Conservation (phyloP, 768 basidiomycete species). For the Lactarius pseudohatsudake region DNA sequence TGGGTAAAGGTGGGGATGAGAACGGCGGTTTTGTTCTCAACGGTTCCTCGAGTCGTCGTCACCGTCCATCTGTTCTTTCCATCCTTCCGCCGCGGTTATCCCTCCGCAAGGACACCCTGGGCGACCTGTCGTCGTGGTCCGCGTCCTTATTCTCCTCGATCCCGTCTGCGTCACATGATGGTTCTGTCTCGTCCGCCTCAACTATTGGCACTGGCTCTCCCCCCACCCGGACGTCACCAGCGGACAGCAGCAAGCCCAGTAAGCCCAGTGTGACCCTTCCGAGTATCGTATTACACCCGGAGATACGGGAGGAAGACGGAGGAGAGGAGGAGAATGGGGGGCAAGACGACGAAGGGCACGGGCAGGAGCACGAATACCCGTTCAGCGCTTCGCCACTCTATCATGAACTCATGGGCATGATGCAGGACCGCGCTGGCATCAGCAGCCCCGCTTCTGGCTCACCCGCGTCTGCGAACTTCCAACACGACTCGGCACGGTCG, state of each 20-base stretch:
- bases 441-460: slow-evolving; percentile 7
- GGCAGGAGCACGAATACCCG: slow-evolving; percentile 11
- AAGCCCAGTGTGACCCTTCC: slow-evolving; percentile 20
- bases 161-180: slow-evolving; percentile 16
- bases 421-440: slow-evolving; percentile 22
- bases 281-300: slow-evolving; percentile 17
- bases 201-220: not conserved
- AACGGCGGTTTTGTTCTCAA: not conserved
- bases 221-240: not conserved
- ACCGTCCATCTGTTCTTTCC: slow-evolving; percentile 20
- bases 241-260: not conserved
- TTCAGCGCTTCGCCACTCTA: slow-evolving; percentile 27
- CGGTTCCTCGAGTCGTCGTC: not conserved
- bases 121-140: slow-evolving; percentile 29
- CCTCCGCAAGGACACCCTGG: slow-evolving; percentile 27
- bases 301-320: slow-evolving; percentile 14
- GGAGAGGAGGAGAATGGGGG: not conserved
- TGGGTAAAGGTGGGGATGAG: not conserved
- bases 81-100: slow-evolving; percentile 29
- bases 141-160: slow-evolving; percentile 29
- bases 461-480: slow-evolving; percentile 10
- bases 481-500: slow-evolving; percentile 6
- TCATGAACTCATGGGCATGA: slow-evolving; percentile 31
- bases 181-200: slow-evolving; percentile 9
- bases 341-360: not conserved